Evolutionary conservation across 1,284 basidiomycete genomes (phyloP).

Genomic region (Malassezia nana): DNA sequence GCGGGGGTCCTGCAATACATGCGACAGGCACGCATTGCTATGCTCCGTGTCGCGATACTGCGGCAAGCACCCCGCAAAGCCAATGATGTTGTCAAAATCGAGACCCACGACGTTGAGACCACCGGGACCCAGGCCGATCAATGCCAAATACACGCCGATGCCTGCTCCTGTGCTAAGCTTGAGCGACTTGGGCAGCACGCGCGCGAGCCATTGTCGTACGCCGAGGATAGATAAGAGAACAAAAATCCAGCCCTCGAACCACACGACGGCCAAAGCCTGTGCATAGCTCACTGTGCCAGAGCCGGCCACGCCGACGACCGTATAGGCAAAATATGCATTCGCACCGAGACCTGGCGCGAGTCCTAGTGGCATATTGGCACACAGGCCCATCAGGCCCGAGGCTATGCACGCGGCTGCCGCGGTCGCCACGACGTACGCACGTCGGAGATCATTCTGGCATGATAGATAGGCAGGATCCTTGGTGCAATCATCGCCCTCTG

Average conservation of each 20-base stretch:
- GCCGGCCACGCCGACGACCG: slow-evolving; percentile 73
- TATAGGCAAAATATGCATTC: slow-evolving; percentile 83
- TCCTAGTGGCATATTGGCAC: slow-evolving; percentile 75
- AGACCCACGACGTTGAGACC: slow-evolving; percentile 72
- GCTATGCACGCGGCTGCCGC: slow-evolving; percentile 66
- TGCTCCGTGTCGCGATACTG: slow-evolving; percentile 37
- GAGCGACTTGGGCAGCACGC: slow-evolving; percentile 76
- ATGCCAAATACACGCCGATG: slow-evolving; percentile 64
- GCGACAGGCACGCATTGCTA: slow-evolving; percentile 58
- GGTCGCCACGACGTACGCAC: slow-evolving; percentile 53
- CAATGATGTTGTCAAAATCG: slow-evolving; percentile 61
- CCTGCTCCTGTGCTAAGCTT: slow-evolving; percentile 73
- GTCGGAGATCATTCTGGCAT: slow-evolving; percentile 24
- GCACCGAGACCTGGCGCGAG: slow-evolving; percentile 53
- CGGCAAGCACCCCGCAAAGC: slow-evolving; percentile 63
- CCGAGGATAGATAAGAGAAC: slow-evolving; percentile 70
- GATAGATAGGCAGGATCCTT: slow-evolving; percentile 58
- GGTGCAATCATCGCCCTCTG: slow-evolving; percentile 49
- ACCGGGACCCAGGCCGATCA: slow-evolving; percentile 55
- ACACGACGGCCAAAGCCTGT: slow-evolving; percentile 77
- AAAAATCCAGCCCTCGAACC: slow-evolving; percentile 64
- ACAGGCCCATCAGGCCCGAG: slow-evolving; percentile 68
- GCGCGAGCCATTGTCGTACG: slow-evolving; percentile 78
- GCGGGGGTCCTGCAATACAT: slow-evolving; percentile 63
- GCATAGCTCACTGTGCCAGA: slow-evolving; percentile 64